Conservation (phyloP, 2,329 filamentous ascomycete species). For the Chaetomium sp. region DNA sequence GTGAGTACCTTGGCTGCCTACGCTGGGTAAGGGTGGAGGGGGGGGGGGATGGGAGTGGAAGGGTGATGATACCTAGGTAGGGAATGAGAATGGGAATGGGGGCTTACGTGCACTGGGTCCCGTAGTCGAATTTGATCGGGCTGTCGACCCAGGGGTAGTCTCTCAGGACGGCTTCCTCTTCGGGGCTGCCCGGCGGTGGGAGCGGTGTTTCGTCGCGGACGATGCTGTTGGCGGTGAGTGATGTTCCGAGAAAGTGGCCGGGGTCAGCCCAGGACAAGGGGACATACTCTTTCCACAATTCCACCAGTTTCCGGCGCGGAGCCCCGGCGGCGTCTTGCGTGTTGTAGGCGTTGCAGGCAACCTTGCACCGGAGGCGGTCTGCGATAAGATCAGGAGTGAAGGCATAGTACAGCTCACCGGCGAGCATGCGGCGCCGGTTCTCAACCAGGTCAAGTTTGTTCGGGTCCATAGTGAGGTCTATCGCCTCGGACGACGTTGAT, state of each 20-base stretch:
- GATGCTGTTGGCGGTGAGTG: constrained; percentile 56
- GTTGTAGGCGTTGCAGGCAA: constrained; percentile 67
- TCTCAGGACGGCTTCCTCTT: constrained; percentile 69
- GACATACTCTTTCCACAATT: constrained; percentile 72
- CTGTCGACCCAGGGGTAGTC: constrained; percentile 69
- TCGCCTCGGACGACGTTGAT: background rate
- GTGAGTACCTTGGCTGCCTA: too few relatives aligned
- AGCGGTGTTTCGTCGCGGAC: constrained; percentile 63
- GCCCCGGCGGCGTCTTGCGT: constrained; percentile 49
- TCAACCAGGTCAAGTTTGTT: constrained; percentile 45
- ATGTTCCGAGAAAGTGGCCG: background rate
- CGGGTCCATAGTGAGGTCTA: constrained; percentile 15
- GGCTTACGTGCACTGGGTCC: constrained; percentile 65
- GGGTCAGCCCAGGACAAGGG: background rate
- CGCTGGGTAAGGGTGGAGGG: too few relatives aligned
- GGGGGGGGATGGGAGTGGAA: background rate
- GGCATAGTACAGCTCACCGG: constrained; percentile 72
- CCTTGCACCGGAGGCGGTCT: constrained; percentile 63
- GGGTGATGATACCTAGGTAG: too few relatives aligned
- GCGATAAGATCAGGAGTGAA: constrained; percentile 69
- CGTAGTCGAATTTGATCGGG: constrained; percentile 75
- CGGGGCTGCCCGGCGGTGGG: constrained; percentile 56
- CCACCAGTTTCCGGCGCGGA: constrained; percentile 62
- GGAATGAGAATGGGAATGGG: too few relatives aligned
- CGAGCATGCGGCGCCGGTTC: constrained; percentile 59